Evolutionary conservation across 768 basidiomycete species (phyloP).

Genomic region (Neoboletus magnificus): DNA sequence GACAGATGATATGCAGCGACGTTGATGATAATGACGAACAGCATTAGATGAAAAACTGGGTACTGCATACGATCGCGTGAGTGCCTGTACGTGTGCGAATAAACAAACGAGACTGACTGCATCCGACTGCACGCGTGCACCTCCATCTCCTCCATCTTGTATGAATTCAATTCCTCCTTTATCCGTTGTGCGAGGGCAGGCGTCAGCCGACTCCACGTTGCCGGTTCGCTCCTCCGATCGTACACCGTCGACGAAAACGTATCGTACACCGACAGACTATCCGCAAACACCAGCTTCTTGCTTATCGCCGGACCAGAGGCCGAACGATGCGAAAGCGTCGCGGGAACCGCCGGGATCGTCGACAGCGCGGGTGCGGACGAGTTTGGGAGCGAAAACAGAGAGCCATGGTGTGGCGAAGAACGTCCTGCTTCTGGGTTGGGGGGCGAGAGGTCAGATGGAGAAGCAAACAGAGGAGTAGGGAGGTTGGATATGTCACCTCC

Average conservation of each 20-base stretch:
- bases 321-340: slow-evolving; percentile 66
- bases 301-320: slow-evolving; percentile 70
- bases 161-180: slow-evolving; percentile 97
- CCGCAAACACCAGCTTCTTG: slow-evolving; percentile 85
- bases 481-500: slow-evolving; percentile 38
- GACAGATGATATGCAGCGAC: slow-evolving; percentile 27
- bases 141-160: slow-evolving; percentile 99
- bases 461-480: slow-evolving; percentile 59
- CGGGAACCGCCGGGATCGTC: slow-evolving; percentile 42
- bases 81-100: background rate
- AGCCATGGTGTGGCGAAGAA: slow-evolving; percentile 34
- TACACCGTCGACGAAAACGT: slow-evolving; percentile 93
- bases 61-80: slow-evolving; percentile 43
- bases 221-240: slow-evolving; percentile 92
- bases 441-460: slow-evolving; percentile 32
- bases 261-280: slow-evolving; percentile 90
- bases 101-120: slow-evolving; percentile 55
- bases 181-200: slow-evolving; percentile 93
- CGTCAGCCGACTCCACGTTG: slow-evolving; percentile 95
- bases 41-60: slow-evolving; percentile 82
- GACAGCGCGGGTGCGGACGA: slow-evolving; percentile 88
- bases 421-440: slow-evolving; percentile 37
- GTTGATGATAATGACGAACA: slow-evolving; percentile 20
- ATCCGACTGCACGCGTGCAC: slow-evolving; percentile 91
- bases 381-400: slow-evolving; percentile 77